Percentiles rank a stretch among this genome's conserved stretches.
These are phyloP conservation scores for Tetraselmis chui DNA, from an alignment of 139 green algal genomes.

Conservation along the genomic window DNA sequence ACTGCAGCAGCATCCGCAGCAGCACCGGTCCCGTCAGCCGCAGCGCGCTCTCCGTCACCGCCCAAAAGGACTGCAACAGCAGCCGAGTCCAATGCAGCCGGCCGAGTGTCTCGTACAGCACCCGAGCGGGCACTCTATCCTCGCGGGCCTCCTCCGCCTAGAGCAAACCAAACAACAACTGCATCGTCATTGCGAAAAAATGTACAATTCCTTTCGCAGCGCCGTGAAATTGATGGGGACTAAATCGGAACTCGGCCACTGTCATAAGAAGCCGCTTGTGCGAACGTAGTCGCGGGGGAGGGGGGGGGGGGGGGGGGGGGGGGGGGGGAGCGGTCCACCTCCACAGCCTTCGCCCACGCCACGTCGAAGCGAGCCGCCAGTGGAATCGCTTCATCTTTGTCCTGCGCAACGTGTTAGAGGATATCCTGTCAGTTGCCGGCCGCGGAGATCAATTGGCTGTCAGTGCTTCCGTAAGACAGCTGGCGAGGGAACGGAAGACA, in stretches of 20 bases:
- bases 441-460: no score
- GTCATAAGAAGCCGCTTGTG: not conserved
- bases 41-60: constrained; percentile 26
- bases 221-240: not conserved
- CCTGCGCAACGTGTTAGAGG: constrained; percentile 18
- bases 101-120: constrained; percentile 36
- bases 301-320: no score
- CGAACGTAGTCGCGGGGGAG: no score
- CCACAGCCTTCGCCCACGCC: constrained; percentile 13
- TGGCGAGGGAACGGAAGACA: no score
- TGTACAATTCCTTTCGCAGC: not conserved
- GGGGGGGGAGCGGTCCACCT: no score
- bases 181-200: not conserved
- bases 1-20: constrained; percentile 61
- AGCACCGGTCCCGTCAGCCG: constrained; percentile 52
- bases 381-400: constrained; percentile 21
- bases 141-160: no score
- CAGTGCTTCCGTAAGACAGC: no score
- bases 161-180: not conserved
- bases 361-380: constrained; percentile 41
- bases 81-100: constrained; percentile 37
- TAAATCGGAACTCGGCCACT: not conserved
- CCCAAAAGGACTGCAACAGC: constrained; percentile 40
- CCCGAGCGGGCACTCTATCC: constrained; percentile 8
- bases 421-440: constrained; percentile 16